Base-by-base conservation (phyloP, 202 grass and related monocot species). In the Hordeum pubiflorum region DNA sequence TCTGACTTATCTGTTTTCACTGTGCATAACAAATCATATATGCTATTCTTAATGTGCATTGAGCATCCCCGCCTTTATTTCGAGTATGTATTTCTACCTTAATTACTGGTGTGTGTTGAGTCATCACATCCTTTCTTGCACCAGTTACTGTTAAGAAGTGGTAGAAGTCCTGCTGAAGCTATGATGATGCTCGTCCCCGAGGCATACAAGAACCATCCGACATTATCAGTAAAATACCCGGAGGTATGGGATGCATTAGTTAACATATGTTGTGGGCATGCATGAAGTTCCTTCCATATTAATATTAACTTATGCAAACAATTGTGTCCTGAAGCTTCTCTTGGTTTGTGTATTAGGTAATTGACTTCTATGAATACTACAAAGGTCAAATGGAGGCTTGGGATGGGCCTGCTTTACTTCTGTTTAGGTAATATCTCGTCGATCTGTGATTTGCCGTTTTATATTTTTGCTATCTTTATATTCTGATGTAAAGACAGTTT, bases 331-430 rank as follows among this genome's bases (percentile, higher is more conserved):
- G 83, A 82, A 69, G 9, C 55, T 89, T 75, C 11, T 55, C 40
- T 75, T 83, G 26, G 62, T 83, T 79, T 92, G 37, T 88, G 32
- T 77, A 63, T 86, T 83, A 97, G 95, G 92, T 89, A 69, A 81
- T 91, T 90, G 91, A 96, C 85, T 99, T 99, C 76, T 99, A 99
- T 84, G 92, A 99, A 50, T 99, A 96, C 79, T 96, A 99, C 81
- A 99, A 99, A 85, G 96, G 96, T 75, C 96, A 99, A 89, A 99
- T 99, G 96, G 96, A 99, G 76, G 87, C 96, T 76, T 99, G 96
- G 96, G 96, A 99, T 85, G 96, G 96, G 83, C 96, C 96, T 34
- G 96, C 96, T 71, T 85, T 99, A 82, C 96, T 99, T 81, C 84
- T 99, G 79, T 99, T 96, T 83, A 99, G 96, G 96, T 99, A 89